A percentile compares a stretch with the other conserved stretches of the same genome.
Evolutionary conservation across 257 asterid genomes (phyloP).

Genomic region (Fraxinus americana): DNA sequence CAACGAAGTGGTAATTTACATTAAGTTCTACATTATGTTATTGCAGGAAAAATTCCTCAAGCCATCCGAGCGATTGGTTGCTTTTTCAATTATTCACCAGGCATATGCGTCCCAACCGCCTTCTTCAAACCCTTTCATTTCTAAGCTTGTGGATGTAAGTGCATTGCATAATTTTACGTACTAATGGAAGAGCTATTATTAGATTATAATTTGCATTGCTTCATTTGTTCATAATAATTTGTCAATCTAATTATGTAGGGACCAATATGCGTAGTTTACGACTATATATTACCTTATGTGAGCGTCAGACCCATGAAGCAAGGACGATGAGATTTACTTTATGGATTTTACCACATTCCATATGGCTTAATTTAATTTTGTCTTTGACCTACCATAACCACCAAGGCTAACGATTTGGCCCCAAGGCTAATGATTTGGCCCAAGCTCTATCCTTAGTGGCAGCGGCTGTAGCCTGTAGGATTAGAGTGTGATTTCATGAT

Average conservation of each 20-base stretch:
- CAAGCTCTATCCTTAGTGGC: background rate
- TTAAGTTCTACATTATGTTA: slow-evolving; percentile 15
- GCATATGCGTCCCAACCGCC: slow-evolving; percentile 75
- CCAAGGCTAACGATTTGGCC: background rate
- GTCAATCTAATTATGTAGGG: slow-evolving; percentile 6
- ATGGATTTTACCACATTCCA: background rate
- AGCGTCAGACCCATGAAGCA: background rate
- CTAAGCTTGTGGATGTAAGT: slow-evolving; percentile 78
- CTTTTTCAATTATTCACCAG: slow-evolving; percentile 70
- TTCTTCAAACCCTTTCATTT: slow-evolving; percentile 70
- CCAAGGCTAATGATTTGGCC: background rate
- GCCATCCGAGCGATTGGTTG: slow-evolving; percentile 74
- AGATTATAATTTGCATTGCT: background rate
- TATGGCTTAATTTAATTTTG: background rate
- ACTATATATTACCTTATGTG: background rate
- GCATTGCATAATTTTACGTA: slow-evolving; percentile 18
- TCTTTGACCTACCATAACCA: slow-evolving; percentile 9
- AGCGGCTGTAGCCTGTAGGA: background rate
- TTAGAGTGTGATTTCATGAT: background rate
- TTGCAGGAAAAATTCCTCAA: slow-evolving; percentile 72
- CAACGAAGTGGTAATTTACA: slow-evolving; percentile 3
- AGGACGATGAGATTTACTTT: background rate
- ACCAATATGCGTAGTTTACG: background rate
- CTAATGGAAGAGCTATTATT: slow-evolving; percentile 1
- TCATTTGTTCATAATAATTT: slow-evolving; percentile 11